Evolutionary conservation across 208 protist species (phyloP).

Genomic region (Leishmania tarentolae): DNA sequence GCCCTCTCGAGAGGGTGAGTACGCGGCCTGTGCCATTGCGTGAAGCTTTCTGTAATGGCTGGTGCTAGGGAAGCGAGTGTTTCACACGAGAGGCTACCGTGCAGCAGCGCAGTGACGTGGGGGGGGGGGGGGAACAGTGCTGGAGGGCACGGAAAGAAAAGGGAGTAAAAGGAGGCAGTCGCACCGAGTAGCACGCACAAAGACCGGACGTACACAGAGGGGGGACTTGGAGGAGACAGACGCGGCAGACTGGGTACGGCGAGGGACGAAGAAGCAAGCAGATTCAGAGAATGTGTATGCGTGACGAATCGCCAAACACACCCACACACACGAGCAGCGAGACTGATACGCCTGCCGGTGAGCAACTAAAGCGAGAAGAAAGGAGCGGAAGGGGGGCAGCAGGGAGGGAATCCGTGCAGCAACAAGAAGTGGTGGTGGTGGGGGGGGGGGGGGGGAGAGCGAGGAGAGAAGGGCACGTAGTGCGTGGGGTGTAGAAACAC

Average conservation of each 20-base stretch:
- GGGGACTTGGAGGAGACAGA: neutral
- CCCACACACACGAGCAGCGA: neutral
- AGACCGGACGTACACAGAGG: neutral
- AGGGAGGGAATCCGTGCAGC: neutral
- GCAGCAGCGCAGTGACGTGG: neutral
- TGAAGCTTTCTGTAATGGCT: neutral
- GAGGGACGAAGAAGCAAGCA: neutral
- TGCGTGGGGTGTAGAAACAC: neutral
- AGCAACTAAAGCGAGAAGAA: neutral
- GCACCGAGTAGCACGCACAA: neutral
- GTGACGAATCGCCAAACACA: neutral
- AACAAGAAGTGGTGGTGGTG: neutral
- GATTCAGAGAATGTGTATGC: neutral
- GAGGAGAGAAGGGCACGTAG: neutral
- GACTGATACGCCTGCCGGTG: neutral
- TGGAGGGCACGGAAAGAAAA: neutral
- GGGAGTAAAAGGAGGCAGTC: neutral
- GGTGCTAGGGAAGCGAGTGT: neutral
- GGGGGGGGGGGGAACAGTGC: neutral
- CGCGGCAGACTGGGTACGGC: neutral
- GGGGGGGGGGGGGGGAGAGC: neutral
- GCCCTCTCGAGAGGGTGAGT: constrained; percentile 17
- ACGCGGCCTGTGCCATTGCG: constrained; percentile 22
- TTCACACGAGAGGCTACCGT: neutral
- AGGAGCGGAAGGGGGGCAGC: neutral